phyloP scores from a whole-genome alignment of 2,329 filamentous ascomycete species.

The Bipolaris victoriae region DNA sequence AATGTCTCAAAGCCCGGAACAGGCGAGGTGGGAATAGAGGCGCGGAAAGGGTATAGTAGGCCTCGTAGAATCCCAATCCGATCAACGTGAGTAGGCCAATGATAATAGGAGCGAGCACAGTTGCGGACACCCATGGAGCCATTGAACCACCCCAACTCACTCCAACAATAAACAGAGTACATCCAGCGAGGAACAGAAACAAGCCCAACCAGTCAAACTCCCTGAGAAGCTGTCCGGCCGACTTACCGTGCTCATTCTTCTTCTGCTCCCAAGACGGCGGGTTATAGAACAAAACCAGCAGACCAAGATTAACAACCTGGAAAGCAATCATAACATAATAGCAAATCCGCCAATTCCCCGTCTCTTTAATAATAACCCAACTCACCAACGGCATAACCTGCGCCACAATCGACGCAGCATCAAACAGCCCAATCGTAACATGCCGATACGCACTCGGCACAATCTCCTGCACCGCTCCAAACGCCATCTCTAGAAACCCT shows the following conservation, averaged over 20 bases:
- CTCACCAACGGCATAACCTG: slow-evolving; percentile 44
- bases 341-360: slow-evolving; percentile 34
- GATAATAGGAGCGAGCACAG: slow-evolving; percentile 33
- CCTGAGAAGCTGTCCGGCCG: slow-evolving; percentile 25
- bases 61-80: slow-evolving; percentile 37
- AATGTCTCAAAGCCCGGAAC: slow-evolving; percentile 36
- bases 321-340: slow-evolving; percentile 46
- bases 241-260: slow-evolving; percentile 36
- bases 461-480: slow-evolving; percentile 48
- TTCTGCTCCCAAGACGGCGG: slow-evolving; percentile 49
- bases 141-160: slow-evolving; percentile 36
- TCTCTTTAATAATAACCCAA: slow-evolving; percentile 40
- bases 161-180: slow-evolving; percentile 41
- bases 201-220: slow-evolving; percentile 41
- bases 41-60: slow-evolving; percentile 29
- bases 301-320: slow-evolving; percentile 31
- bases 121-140: slow-evolving; percentile 34
- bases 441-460: slow-evolving; percentile 50
- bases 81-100: slow-evolving; percentile 34
- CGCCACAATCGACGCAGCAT: slow-evolving; percentile 40
- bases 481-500: slow-evolving; percentile 52
- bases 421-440: slow-evolving; percentile 47
- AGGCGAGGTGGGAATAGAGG: slow-evolving; percentile 41
- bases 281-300: slow-evolving; percentile 43
- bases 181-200: slow-evolving; percentile 37